phyloP scores from a whole-genome alignment of 75 land plant species.

The Pseudotsuga menziesii region DNA sequence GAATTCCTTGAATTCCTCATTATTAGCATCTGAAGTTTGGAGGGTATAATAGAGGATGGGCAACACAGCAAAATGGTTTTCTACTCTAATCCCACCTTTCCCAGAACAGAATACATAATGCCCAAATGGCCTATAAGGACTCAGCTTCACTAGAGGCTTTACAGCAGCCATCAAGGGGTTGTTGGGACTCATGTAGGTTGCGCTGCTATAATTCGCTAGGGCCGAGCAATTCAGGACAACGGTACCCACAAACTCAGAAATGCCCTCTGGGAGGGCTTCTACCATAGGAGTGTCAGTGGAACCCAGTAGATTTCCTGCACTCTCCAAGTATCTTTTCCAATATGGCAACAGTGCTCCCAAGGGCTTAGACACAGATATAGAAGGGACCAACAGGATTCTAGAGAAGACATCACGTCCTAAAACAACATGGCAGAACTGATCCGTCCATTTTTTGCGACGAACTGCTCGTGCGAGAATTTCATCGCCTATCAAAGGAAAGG shows the following conservation, averaged over 20 bases:
- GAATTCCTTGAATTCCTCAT: not conserved
- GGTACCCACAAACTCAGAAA: slow-evolving; percentile 11
- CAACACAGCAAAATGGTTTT: slow-evolving; percentile 51
- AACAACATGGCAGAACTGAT: slow-evolving; percentile 10
- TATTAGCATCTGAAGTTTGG: slow-evolving; percentile 16
- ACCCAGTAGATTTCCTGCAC: not conserved
- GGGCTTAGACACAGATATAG: not conserved
- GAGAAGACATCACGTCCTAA: slow-evolving; percentile 5
- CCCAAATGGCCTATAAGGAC: slow-evolving; percentile 69
- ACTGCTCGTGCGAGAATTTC: not conserved
- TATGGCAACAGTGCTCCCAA: not conserved
- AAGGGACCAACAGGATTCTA: slow-evolving; percentile 13
- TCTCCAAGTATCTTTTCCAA: not conserved
- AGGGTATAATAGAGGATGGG: slow-evolving; percentile 43
- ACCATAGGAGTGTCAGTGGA: not conserved
- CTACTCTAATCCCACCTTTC: slow-evolving; percentile 19
- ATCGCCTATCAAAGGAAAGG: no score
- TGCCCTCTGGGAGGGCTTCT: not conserved
- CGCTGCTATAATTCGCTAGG: slow-evolving; percentile 32
- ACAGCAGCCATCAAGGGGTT: slow-evolving; percentile 34
- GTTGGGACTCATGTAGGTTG: slow-evolving; percentile 34
- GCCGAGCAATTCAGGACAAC: slow-evolving; percentile 34
- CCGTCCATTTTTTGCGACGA: slow-evolving; percentile 6
- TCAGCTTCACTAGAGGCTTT: slow-evolving; percentile 22
- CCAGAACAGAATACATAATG: slow-evolving; percentile 28